A percentile compares a stretch with the other conserved stretches of the same genome.
Conservation (phyloP, 2,329 filamentous ascomycete genomes). For the Alternaria gansuensis region DNA sequence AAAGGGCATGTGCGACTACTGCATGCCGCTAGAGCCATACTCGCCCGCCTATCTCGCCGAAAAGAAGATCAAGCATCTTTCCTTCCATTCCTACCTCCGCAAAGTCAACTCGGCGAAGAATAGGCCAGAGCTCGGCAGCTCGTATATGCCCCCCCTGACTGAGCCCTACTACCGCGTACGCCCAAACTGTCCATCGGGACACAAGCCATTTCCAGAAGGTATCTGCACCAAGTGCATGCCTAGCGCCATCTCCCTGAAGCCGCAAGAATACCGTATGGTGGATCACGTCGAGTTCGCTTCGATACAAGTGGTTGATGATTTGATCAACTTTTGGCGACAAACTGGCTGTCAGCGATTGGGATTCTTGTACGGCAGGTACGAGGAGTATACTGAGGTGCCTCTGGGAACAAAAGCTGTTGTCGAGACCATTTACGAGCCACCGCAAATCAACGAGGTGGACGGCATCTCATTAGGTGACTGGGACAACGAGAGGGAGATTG, state of each 20-base stretch:
- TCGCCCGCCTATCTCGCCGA: conserved; percentile 87
- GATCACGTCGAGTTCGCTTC: conserved; percentile 97
- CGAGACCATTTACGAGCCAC: conserved; percentile 96
- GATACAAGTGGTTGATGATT: conserved; percentile 82
- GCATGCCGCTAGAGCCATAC: conserved; percentile 95
- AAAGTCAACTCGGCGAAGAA: conserved; percentile 98
- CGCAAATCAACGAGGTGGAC: conserved; percentile 87
- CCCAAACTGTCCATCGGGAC: conserved; percentile 88
- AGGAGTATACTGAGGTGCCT: conserved; percentile 90
- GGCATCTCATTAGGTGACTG: conserved; percentile 86
- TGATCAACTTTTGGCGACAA: conserved; percentile 90
- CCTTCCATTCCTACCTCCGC: conserved; percentile 91
- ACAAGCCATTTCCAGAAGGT: conserved; percentile 91
- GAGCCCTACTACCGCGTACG: conserved; percentile 94
- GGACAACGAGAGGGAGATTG: conserved; percentile 83
- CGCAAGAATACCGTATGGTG: conserved; percentile 94
- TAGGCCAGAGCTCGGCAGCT: conserved; percentile 90
- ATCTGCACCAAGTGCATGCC: conserved; percentile 99
- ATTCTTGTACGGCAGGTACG: conserved; percentile 89
- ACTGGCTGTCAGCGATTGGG: conserved; percentile 86
- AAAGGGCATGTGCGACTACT: conserved; percentile 99
- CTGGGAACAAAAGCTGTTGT: conserved; percentile 94
- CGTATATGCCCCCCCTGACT: conserved; percentile 92
- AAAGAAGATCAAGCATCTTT: conserved; percentile 98
- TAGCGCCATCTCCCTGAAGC: conserved; percentile 93